Base-by-base conservation (phyloP, 169 alveolate species). In the Sarcocystis neurona region DNA sequence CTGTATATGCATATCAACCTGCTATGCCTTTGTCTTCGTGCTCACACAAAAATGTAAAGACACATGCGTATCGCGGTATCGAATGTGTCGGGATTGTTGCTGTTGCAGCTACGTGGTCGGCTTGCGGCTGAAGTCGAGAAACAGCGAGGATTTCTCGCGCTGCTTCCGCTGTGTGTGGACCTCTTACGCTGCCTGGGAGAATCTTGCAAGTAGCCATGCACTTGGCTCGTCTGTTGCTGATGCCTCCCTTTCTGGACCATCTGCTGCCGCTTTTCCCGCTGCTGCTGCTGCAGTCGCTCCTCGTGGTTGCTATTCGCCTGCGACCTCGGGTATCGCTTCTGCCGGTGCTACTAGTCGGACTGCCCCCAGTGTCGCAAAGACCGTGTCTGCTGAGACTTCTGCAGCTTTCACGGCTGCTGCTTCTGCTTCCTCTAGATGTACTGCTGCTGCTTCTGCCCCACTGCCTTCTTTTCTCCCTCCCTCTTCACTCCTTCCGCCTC, bases 41-140 rank as follows among this genome's bases (percentile, higher is more conserved):
- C 66, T 53, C n/a, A n/a, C n/a, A n/a, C n/a, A n/a, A n/a, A n/a
- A n/a, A n/a, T n/a, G n/a, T n/a, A n/a, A n/a, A n/a, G n/a, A n/a
- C n/a, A 23, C 66, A 53, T 53, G 66, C 12, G 30, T 53, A 23
- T 12, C 23, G 66, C 30, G 66, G 12, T 15, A 15, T 66, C 78
- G 39, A 12, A 15, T 20, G 18, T 30, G 78, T 8, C 27, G 78
- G 18, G 78, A 32, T 20, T 27, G 12, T 12, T 12, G 18, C 27
- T 12, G 30, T 46, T 37, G 12, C 78, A 86, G 90, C 37, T 74
- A 86, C 53, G 56, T 85, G 56, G 74, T 85, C n/a, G 90, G 90
- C 47, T 23, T 85, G 72, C 90, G 77, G n/a, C 75, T 85, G 34
- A 85, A 50, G 43, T 27, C 53, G 34, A 30, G 90, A n/a, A 43